Evolutionary conservation across 768 basidiomycete genomes (phyloP).

Genomic region (Tricholoma sp.): DNA sequence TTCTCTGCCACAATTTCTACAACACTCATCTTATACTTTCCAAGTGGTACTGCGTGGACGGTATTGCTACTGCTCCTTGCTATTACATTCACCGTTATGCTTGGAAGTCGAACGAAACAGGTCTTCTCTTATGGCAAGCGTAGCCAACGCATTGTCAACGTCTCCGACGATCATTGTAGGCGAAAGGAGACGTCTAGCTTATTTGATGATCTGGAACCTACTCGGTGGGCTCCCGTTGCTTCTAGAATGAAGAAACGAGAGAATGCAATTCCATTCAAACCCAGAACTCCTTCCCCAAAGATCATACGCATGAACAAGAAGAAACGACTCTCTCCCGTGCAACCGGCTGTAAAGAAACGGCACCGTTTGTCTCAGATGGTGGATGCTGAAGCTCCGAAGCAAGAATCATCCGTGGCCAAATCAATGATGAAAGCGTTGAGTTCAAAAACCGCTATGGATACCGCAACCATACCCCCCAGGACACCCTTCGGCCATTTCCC

Average conservation of each 20-base stretch:
- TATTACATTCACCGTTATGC: slow-evolving; percentile 34
- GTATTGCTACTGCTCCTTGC: slow-evolving; percentile 15
- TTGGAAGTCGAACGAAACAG: slow-evolving; percentile 58
- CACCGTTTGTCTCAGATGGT: slow-evolving; percentile 28
- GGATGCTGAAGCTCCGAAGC: slow-evolving; percentile 12
- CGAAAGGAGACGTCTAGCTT: slow-evolving; percentile 28
- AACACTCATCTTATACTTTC: background rate
- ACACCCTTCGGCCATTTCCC: slow-evolving; percentile 27
- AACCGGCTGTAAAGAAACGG: slow-evolving; percentile 29
- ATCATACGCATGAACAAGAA: slow-evolving; percentile 36
- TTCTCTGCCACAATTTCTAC: background rate
- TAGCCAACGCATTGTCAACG: slow-evolving; percentile 52
- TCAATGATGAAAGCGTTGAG: slow-evolving; percentile 10
- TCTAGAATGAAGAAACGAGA: slow-evolving; percentile 47
- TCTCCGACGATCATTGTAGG: slow-evolving; percentile 28
- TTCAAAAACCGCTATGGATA: slow-evolving; percentile 5
- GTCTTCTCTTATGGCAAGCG: slow-evolving; percentile 63
- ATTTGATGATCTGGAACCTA: slow-evolving; percentile 42
- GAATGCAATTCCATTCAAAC: slow-evolving; percentile 28
- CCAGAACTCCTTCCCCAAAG: slow-evolving; percentile 31
- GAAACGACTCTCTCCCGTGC: slow-evolving; percentile 31
- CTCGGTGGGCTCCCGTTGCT: slow-evolving; percentile 30
- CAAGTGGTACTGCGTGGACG: slow-evolving; percentile 4
- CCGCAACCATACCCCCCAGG: slow-evolving; percentile 22
- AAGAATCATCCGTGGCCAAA: slow-evolving; percentile 8